phyloP scores from a whole-genome alignment of 768 basidiomycete species.

The Amanita rubescens region DNA sequence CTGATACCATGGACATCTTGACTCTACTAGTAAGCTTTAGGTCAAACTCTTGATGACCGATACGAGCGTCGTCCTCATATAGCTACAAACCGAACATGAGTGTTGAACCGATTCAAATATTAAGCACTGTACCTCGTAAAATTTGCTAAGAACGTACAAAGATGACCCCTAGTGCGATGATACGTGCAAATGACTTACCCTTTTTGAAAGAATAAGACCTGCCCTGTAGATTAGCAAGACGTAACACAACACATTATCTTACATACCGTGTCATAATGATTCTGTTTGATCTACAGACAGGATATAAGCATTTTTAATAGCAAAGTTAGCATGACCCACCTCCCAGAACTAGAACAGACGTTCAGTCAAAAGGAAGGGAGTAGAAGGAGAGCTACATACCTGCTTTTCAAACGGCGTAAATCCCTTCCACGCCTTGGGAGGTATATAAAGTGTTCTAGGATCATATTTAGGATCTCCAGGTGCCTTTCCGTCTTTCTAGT shows the following conservation, averaged over 20 bases:
- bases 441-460: slow-evolving; percentile 80
- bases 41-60: slow-evolving; percentile 93
- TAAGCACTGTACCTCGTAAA: slow-evolving; percentile 50
- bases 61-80: slow-evolving; percentile 93
- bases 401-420: slow-evolving; percentile 97
- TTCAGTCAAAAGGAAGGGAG: background rate
- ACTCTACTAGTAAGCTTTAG: slow-evolving; percentile 87
- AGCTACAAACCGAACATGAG: slow-evolving; percentile 31
- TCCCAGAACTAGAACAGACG: slow-evolving; percentile 57
- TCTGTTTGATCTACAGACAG: slow-evolving; percentile 76
- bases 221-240: slow-evolving; percentile 13
- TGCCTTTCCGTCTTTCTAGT: slow-evolving; percentile 69
- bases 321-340: slow-evolving; percentile 28
- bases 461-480: slow-evolving; percentile 87
- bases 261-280: slow-evolving; percentile 87
- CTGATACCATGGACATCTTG: slow-evolving; percentile 97
- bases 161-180: too few species aligned
- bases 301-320: slow-evolving; percentile 2
- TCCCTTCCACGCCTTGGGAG: slow-evolving; percentile 61
- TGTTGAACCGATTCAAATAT: background rate
- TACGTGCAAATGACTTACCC: slow-evolving; percentile 49
- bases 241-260: slow-evolving; percentile 3
- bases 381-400: slow-evolving; percentile 26
- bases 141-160: slow-evolving; percentile 47
- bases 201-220: slow-evolving; percentile 97